Evolutionary conservation across 768 basidiomycete genomes (phyloP).

Genomic region (Mycena maculata): DNA sequence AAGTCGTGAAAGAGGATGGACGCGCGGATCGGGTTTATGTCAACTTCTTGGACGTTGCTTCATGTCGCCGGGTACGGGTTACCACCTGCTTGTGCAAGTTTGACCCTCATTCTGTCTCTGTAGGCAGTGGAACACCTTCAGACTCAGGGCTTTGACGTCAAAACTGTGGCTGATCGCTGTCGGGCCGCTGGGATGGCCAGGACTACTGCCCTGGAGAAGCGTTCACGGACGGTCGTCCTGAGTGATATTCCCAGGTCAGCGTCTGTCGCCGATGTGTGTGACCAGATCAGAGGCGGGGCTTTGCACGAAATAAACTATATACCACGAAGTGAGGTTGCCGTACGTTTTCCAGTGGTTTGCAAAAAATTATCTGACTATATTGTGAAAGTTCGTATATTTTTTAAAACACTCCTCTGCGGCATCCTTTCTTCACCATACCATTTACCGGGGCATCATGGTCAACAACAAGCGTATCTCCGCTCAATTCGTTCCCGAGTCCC

Average conservation of each 20-base stretch:
- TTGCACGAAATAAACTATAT: slow-evolving; percentile 2
- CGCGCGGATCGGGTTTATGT: slow-evolving; percentile 5
- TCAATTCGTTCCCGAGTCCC: background rate
- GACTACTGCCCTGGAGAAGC: background rate
- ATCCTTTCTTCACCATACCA: slow-evolving; percentile 8
- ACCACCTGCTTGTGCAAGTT: background rate
- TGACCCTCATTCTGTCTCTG: background rate
- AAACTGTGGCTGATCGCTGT: slow-evolving; percentile 15
- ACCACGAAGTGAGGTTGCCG: slow-evolving; percentile 13
- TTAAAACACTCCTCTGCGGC: slow-evolving; percentile 9
- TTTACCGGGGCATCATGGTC: slow-evolving; percentile 14
- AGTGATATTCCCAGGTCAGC: slow-evolving; percentile 5
- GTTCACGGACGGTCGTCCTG: slow-evolving; percentile 11
- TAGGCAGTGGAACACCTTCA: slow-evolving; percentile 14
- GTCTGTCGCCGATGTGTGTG: slow-evolving; percentile 8
- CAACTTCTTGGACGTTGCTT: slow-evolving; percentile 12
- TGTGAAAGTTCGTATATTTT: slow-evolving; percentile 23
- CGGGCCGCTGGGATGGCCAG: background rate
- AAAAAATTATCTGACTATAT: background rate
- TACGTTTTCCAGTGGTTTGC: slow-evolving; percentile 1
- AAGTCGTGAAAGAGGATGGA: background rate
- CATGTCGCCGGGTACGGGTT: slow-evolving; percentile 1
- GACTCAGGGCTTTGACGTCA: background rate
- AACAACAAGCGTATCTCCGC: slow-evolving; percentile 3
- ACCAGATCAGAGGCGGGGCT: slow-evolving; percentile 26